A percentile compares a stretch with the other conserved stretches of the same genome.
Conservation (phyloP, 345 rosid genomes). For the Arabis alpina region DNA sequence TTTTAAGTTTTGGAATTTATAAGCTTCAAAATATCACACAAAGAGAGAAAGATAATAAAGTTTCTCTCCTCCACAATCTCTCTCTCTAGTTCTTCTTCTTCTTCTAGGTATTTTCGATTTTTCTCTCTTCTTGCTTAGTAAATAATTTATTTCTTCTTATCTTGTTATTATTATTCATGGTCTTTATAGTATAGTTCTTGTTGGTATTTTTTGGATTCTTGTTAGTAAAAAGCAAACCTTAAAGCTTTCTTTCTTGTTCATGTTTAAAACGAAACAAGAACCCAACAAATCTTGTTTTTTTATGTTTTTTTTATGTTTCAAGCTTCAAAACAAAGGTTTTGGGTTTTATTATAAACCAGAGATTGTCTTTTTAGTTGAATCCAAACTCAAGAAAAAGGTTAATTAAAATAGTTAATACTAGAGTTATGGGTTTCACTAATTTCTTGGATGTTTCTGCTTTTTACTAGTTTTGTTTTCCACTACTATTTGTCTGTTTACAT, state of each 20-base stretch:
- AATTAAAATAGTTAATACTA: neutral
- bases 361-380: slow-evolving; percentile 66
- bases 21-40: slow-evolving; percentile 36
- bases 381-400: slow-evolving; percentile 47
- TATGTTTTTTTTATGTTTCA: slow-evolving; percentile 28
- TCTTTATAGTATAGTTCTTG: slow-evolving; percentile 24
- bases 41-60: slow-evolving; percentile 35
- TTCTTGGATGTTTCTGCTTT: slow-evolving; percentile 38
- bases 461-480: slow-evolving; percentile 15
- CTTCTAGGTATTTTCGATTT: slow-evolving; percentile 22
- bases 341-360: slow-evolving; percentile 38
- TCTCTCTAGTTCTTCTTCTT: slow-evolving; percentile 38
- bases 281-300: too few species aligned
- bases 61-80: slow-evolving; percentile 54
- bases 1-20: slow-evolving; percentile 10
- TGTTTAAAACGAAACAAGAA: slow-evolving; percentile 38
- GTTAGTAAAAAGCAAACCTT: slow-evolving; percentile 50
- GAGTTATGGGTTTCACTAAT: slow-evolving; percentile 29
- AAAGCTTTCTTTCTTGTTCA: slow-evolving; percentile 31
- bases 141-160: slow-evolving; percentile 27
- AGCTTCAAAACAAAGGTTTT: slow-evolving; percentile 32
- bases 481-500: slow-evolving; percentile 35
- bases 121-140: slow-evolving; percentile 28
- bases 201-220: slow-evolving; percentile 38
- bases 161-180: slow-evolving; percentile 19